Conservation (phyloP, 495 filamentous ascomycete genomes). For the Penicillium diatomitis region DNA sequence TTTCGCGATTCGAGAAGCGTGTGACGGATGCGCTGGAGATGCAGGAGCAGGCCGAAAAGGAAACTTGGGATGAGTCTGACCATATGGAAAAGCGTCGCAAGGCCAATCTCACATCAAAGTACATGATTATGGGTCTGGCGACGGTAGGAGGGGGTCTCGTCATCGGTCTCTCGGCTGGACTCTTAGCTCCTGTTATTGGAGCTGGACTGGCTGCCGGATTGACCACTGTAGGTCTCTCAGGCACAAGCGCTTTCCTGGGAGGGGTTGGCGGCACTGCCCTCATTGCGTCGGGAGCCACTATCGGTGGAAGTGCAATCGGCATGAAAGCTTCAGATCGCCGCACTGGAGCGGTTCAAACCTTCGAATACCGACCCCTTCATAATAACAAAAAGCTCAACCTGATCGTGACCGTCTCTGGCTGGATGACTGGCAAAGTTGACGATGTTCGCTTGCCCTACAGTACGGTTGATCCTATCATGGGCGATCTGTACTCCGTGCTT, state of each 20-base stretch:
- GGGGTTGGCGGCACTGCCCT: conserved; percentile 88
- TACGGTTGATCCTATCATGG: conserved; percentile 96
- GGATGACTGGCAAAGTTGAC: conserved; percentile 97
- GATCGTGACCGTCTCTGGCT: conserved; percentile 91
- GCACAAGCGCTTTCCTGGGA: conserved; percentile 81
- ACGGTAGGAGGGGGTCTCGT: conserved; percentile 94
- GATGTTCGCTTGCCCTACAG: conserved; percentile 92
- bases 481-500: conserved; percentile 91
- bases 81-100: conserved; percentile 87
- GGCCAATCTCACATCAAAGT: conserved; percentile 65
- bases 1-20: conserved; percentile 93
- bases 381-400: conserved; percentile 97
- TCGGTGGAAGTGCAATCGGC: conserved; percentile 78
- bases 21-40: conserved; percentile 96
- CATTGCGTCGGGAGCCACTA: conserved; percentile 83
- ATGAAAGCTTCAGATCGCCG: conserved; percentile 75
- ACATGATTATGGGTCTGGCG: conserved; percentile 93
- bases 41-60: conserved; percentile 85
- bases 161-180: conserved; percentile 87
- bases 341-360: conserved; percentile 85
- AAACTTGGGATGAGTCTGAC: conserved; percentile 95
- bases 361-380: conserved; percentile 92
- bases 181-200: conserved; percentile 90
- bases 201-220: conserved; percentile 91
- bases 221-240: conserved; percentile 85